A percentile compares a stretch with the other conserved stretches of the same genome.
phyloP scores from a whole-genome alignment of 495 filamentous ascomycete genomes.

The Podospora fimiseda region DNA sequence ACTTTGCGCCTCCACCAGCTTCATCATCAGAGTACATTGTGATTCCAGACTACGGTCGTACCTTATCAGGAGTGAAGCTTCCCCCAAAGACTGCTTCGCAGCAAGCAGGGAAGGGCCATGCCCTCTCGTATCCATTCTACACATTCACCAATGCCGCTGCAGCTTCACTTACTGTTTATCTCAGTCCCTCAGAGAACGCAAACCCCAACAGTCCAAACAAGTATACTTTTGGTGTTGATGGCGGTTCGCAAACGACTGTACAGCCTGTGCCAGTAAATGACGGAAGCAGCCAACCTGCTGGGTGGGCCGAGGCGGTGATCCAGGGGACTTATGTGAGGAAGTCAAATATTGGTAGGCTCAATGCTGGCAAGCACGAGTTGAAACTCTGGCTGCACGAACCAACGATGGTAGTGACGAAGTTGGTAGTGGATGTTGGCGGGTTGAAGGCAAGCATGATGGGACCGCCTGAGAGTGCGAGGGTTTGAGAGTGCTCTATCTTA shows the following conservation, averaged over 20 bases:
- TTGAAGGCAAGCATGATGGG: conserved; percentile 52
- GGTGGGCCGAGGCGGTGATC: conserved; percentile 47
- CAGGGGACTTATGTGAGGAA: conserved; percentile 46
- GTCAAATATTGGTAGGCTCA: conserved; percentile 35
- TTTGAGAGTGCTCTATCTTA: too few relatives aligned
- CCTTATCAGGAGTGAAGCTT: conserved; percentile 48
- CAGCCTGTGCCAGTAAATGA: conserved; percentile 42
- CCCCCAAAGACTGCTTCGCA: conserved; percentile 39
- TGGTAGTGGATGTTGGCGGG: conserved; percentile 56
- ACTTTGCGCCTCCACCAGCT: conserved; percentile 33
- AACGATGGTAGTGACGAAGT: conserved; percentile 54
- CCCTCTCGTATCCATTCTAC: conserved; percentile 54
- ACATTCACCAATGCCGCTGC: conserved; percentile 40
- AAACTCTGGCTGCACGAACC: conserved; percentile 50
- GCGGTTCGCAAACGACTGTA: conserved; percentile 33
- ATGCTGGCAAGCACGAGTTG: conserved; percentile 42
- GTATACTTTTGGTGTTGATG: conserved; percentile 49
- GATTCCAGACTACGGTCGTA: conserved; percentile 46
- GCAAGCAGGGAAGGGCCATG: conserved; percentile 32
- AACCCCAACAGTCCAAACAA: conserved; percentile 45
- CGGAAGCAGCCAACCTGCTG: conserved; percentile 37
- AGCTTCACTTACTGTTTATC: conserved; percentile 48
- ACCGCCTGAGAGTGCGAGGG: conserved; percentile 47
- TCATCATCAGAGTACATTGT: conserved; percentile 33
- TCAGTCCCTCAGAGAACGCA: conserved; percentile 48